A percentile compares a stretch with the other conserved stretches of the same genome.
Conservation (phyloP, 2,329 filamentous ascomycete genomes). For the Pestalotiopsis sp. region DNA sequence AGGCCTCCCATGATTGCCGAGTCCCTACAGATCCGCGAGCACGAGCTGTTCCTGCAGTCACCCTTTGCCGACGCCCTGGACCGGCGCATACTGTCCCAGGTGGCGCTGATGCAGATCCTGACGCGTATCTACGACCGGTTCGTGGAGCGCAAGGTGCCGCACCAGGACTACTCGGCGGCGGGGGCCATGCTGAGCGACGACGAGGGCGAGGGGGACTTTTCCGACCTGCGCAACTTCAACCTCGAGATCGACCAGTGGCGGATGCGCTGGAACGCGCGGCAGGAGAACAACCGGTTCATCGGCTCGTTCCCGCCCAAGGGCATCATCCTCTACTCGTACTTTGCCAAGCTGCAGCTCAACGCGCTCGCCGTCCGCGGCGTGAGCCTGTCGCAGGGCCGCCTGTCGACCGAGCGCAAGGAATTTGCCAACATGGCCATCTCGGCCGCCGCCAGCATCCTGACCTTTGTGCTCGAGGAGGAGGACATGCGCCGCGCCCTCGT, state of each 20-base stretch:
- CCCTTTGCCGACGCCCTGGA: constrained; percentile 22
- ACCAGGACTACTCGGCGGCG: not conserved
- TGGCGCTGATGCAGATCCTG: constrained; percentile 17
- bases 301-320: constrained; percentile 36
- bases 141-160: constrained; percentile 14
- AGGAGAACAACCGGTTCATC: constrained; percentile 26
- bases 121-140: constrained; percentile 24
- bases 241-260: constrained; percentile 24
- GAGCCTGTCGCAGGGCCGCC: constrained; percentile 2
- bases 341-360: constrained; percentile 36
- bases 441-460: constrained; percentile 27
- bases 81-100: constrained; percentile 16
- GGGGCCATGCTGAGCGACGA: constrained; percentile 21
- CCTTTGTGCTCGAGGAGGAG: constrained; percentile 21
- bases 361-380: constrained; percentile 32
- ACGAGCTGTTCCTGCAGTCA: constrained; percentile 12
- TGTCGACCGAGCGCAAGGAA: constrained; percentile 24
- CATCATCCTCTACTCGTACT: constrained; percentile 34
- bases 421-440: constrained; percentile 28
- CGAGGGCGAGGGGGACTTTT: constrained; percentile 13
- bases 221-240: constrained; percentile 22
- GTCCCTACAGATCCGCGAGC: constrained; percentile 12
- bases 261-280: constrained; percentile 24
- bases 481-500: constrained; percentile 27
- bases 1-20: constrained; percentile 21